A percentile compares a stretch with the other conserved stretches of the same genome.
These are phyloP conservation scores for Iberis pinnata DNA, from an alignment of 345 rosid species.

Conservation along the genomic window DNA sequence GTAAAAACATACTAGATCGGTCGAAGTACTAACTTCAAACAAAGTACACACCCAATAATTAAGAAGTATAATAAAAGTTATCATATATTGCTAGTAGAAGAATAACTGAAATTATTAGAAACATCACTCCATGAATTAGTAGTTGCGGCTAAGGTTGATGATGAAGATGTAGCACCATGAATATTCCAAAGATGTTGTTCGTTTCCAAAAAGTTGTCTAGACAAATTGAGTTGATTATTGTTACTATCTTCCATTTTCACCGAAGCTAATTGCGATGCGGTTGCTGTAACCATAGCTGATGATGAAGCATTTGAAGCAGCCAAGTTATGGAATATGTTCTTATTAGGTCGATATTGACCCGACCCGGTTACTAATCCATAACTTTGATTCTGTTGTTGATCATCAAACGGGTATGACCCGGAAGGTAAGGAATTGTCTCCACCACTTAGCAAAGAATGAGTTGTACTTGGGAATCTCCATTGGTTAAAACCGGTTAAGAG, in stretches of 20 bases:
- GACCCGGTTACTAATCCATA: constrained; percentile 29
- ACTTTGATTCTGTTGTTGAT: constrained; percentile 23
- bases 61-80: neutral
- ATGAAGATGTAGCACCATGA: constrained; percentile 21
- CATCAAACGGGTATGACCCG: constrained; percentile 24
- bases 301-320: constrained; percentile 24
- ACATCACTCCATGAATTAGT: constrained; percentile 36
- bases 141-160: constrained; percentile 20
- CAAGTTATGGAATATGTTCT: constrained; percentile 28
- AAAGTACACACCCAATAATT: constrained; percentile 19
- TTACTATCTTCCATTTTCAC: constrained; percentile 37
- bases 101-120: constrained; percentile 33
- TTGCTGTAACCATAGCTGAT: constrained; percentile 28
- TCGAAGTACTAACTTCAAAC: constrained; percentile 23
- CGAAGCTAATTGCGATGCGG: constrained; percentile 24
- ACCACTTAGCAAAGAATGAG: constrained; percentile 21
- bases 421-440: constrained; percentile 21
- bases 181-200: constrained; percentile 32
- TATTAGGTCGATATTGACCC: constrained; percentile 29
- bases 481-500: constrained; percentile 30
- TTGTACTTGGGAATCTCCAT: constrained; percentile 23
- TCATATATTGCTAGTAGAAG: constrained; percentile 33
- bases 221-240: constrained; percentile 25
- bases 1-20: constrained; percentile 10
- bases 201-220: constrained; percentile 28